Conservation (phyloP, 176 grass and related monocot genomes). For the Ampelocalamus luodianensis region DNA sequence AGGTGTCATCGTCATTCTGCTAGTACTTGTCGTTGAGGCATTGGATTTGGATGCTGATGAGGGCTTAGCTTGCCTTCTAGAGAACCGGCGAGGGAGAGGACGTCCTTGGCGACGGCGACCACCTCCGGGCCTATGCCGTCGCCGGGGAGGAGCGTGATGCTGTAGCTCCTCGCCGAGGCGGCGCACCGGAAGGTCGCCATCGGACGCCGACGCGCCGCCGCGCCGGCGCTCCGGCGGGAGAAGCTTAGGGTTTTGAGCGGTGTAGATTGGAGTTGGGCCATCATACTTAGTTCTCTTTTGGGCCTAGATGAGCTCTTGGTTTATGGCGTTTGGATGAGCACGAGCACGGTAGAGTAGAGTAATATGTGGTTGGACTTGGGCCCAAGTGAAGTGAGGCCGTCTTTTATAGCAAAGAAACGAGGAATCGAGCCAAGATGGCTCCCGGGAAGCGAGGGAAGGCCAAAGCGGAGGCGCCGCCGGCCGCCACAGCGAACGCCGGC, state of each 20-base stretch:
- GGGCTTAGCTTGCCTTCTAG: slow-evolving; percentile 53
- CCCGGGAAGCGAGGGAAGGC: slow-evolving; percentile 80
- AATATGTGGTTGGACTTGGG: too few relatives aligned
- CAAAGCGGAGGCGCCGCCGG: slow-evolving; percentile 44
- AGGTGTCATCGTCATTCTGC: not conserved
- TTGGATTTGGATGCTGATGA: not conserved
- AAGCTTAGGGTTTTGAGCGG: slow-evolving; percentile 49
- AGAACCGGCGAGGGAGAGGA: slow-evolving; percentile 71
- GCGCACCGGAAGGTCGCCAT: slow-evolving; percentile 44
- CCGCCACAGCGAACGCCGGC: not conserved
- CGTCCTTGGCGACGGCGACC: slow-evolving; percentile 69
- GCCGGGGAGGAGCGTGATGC: slow-evolving; percentile 78
- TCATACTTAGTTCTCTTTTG: too few relatives aligned
- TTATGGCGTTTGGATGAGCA: too few relatives aligned
- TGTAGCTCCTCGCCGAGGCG: slow-evolving; percentile 55
- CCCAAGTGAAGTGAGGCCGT: too few relatives aligned
- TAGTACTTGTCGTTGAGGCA: not conserved
- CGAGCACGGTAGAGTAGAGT: too few relatives aligned
- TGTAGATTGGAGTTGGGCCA: slow-evolving; percentile 42
- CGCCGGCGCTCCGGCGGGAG: not conserved
- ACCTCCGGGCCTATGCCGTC: slow-evolving; percentile 97
- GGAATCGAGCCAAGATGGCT: slow-evolving; percentile 47
- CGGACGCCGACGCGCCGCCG: not conserved
- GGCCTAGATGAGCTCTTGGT: too few relatives aligned
- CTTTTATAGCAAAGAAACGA: too few relatives aligned